Percentiles rank a stretch among this genome's conserved stretches.
Conservation (phyloP, 768 basidiomycete genomes). For the Auricularia heimuer region DNA sequence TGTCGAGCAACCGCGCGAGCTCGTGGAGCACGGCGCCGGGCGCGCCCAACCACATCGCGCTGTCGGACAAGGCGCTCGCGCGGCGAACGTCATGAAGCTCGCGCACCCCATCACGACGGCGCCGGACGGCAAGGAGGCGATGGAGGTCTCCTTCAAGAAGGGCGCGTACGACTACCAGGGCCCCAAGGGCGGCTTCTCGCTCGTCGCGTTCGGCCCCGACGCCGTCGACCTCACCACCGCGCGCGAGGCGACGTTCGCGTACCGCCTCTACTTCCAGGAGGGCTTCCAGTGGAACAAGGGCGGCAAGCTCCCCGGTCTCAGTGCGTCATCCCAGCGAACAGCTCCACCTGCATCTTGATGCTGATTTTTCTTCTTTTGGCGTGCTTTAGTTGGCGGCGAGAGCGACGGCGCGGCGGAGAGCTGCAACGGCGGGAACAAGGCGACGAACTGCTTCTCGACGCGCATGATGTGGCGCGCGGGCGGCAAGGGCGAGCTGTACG, state of each 20-base stretch:
- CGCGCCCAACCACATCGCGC: constrained; percentile 24
- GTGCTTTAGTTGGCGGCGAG: constrained; percentile 34
- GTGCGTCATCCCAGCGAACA: constrained; percentile 27
- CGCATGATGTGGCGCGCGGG: constrained; percentile 61
- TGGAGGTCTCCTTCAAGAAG: constrained; percentile 5
- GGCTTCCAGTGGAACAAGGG: constrained; percentile 60
- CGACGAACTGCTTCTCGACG: constrained; percentile 49
- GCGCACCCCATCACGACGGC: constrained; percentile 33
- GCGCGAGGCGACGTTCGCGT: constrained; percentile 55
- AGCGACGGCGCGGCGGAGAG: constrained; percentile 39
- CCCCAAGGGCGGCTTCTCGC: constrained; percentile 53
- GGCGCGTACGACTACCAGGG: constrained; percentile 7
- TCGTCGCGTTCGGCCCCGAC: constrained; percentile 52
- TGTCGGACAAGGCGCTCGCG: constrained; percentile 38
- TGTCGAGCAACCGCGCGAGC: constrained; percentile 26
- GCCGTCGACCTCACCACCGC: constrained; percentile 37
- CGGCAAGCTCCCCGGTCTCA: constrained; percentile 66
- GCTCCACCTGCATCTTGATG: no score
- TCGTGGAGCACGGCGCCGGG: constrained; percentile 41
- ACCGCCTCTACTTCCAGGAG: constrained; percentile 50
- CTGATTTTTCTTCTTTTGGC: no score
- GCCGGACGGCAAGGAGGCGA: constrained; percentile 36
- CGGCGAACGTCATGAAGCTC: constrained; percentile 30
- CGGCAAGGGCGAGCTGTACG: constrained; percentile 59
- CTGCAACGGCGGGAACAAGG: constrained; percentile 52